Evolutionary conservation across 1,139 yeast genomes (phyloP).

Genomic region (Candida tropicalis): DNA sequence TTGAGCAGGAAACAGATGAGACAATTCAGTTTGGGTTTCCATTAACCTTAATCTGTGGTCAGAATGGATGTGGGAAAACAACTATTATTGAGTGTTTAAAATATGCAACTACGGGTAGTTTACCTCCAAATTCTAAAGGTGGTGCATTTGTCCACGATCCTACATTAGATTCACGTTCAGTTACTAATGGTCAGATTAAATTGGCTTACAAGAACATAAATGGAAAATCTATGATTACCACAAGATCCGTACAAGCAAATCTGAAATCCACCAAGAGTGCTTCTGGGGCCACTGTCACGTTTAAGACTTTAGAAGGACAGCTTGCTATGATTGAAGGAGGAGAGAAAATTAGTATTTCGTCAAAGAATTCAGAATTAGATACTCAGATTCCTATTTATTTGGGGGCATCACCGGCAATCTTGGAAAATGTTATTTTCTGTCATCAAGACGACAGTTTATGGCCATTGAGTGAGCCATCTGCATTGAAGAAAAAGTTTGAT

Average conservation of each 20-base stretch:
- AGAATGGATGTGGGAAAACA: conserved; percentile 98
- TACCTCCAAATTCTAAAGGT: conserved; percentile 95
- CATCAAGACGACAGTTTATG: conserved; percentile 97
- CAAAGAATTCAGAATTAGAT: conserved; percentile 86
- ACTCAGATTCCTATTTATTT: conserved; percentile 75
- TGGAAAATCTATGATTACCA: conserved; percentile 79
- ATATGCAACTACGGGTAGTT: conserved; percentile 92
- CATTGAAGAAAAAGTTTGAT: conserved; percentile 87
- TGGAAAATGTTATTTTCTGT: conserved; percentile 93
- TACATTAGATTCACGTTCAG: conserved; percentile 70
- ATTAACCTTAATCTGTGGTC: conserved; percentile 90
- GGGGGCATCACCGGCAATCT: conserved; percentile 85
- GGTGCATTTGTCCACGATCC: conserved; percentile 98
- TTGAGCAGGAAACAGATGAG: conserved; percentile 79
- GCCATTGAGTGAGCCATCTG: conserved; percentile 94
- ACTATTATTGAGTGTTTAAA: conserved; percentile 93
- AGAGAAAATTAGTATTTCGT: conserved; percentile 72
- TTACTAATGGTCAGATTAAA: conserved; percentile 87
- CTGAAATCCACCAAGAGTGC: conserved; percentile 38
- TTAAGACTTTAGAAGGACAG: conserved; percentile 92
- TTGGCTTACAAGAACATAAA: conserved; percentile 78
- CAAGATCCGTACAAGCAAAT: conserved; percentile 79
- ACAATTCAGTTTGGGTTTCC: conserved; percentile 91
- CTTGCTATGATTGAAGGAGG: conserved; percentile 67
- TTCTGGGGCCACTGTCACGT: conserved; percentile 53